Percentiles rank a stretch among this genome's conserved stretches.
phyloP scores from a whole-genome alignment of 345 rosid species.

The Erysimum cheiranthoides region DNA sequence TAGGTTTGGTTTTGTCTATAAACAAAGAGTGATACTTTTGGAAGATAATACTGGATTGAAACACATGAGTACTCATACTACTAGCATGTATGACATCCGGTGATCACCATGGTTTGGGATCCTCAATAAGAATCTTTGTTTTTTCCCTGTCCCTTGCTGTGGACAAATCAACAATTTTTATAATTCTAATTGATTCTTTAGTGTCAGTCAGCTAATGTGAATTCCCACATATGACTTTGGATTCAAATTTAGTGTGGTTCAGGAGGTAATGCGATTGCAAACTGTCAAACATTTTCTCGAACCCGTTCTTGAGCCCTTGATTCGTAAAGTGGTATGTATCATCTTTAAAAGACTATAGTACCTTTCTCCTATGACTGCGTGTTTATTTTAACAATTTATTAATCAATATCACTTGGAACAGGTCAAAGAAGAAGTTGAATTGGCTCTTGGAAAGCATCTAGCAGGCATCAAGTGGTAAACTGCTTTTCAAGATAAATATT shows the following conservation, averaged over 20 bases:
- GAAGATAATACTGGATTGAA: background rate
- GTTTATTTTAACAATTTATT: background rate
- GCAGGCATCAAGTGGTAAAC: conserved; percentile 65
- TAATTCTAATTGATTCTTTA: background rate
- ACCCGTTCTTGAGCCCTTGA: conserved; percentile 90
- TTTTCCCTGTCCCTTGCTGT: background rate
- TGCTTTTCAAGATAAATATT: background rate
- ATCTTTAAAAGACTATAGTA: background rate
- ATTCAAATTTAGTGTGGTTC: conserved; percentile 73
- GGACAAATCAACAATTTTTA: background rate
- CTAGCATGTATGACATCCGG: background rate
- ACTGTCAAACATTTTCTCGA: conserved; percentile 77
- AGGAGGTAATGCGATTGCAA: conserved; percentile 81
- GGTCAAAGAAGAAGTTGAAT: conserved; percentile 97
- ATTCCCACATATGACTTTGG: conserved; percentile 40
- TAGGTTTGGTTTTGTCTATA: conserved; percentile 5
- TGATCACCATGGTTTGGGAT: background rate
- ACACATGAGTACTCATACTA: background rate
- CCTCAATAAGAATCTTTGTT: background rate
- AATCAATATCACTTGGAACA: conserved; percentile 44
- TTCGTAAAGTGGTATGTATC: conserved; percentile 88
- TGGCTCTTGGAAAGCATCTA: conserved; percentile 80
- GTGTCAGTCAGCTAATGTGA: conserved; percentile 12
- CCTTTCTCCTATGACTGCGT: background rate
- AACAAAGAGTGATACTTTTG: conserved; percentile 11